Evolutionary conservation across 1,284 basidiomycete genomes (phyloP).

Genomic region (Ustilago loliicola): DNA sequence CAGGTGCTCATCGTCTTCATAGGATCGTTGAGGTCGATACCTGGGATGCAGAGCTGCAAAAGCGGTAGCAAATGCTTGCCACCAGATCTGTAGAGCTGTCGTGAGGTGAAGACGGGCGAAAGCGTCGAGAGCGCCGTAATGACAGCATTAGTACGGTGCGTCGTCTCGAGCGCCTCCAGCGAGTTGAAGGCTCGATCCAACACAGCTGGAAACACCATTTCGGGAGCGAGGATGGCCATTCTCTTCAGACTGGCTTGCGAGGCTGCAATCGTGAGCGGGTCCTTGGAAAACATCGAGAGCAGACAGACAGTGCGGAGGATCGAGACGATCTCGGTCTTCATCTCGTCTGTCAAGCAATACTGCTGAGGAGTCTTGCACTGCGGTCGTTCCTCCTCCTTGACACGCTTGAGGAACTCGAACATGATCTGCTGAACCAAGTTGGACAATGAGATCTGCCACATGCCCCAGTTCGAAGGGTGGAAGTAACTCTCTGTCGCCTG

Average conservation of each 20-base stretch:
- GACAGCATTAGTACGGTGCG: constrained; percentile 74
- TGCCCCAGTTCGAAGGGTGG: constrained; percentile 76
- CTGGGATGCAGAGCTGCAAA: constrained; percentile 89
- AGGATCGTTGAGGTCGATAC: constrained; percentile 94
- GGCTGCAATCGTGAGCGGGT: constrained; percentile 72
- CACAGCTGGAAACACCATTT: constrained; percentile 89
- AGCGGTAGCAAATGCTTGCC: constrained; percentile 90
- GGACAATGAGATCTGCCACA: constrained; percentile 76
- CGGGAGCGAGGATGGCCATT: constrained; percentile 85
- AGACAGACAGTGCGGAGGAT: constrained; percentile 88
- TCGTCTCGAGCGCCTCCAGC: constrained; percentile 77
- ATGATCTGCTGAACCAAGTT: constrained; percentile 85
- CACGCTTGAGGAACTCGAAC: constrained; percentile 78
- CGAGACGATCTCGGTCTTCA: constrained; percentile 85
- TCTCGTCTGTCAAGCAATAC: constrained; percentile 83
- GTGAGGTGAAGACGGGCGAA: constrained; percentile 82
- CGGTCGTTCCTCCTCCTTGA: constrained; percentile 80
- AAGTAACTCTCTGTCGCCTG: constrained; percentile 94
- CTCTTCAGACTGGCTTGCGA: constrained; percentile 74
- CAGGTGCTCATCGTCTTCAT: constrained; percentile 84
- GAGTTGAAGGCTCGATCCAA: constrained; percentile 92
- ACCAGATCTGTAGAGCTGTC: constrained; percentile 82
- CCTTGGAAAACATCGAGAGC: constrained; percentile 94
- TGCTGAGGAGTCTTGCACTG: constrained; percentile 84
- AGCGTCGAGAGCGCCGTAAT: constrained; percentile 88